A percentile compares a stretch with the other conserved stretches of the same genome.
Evolutionary conservation across 495 filamentous ascomycete species (phyloP).

Genomic region (Penicillium parvum): DNA sequence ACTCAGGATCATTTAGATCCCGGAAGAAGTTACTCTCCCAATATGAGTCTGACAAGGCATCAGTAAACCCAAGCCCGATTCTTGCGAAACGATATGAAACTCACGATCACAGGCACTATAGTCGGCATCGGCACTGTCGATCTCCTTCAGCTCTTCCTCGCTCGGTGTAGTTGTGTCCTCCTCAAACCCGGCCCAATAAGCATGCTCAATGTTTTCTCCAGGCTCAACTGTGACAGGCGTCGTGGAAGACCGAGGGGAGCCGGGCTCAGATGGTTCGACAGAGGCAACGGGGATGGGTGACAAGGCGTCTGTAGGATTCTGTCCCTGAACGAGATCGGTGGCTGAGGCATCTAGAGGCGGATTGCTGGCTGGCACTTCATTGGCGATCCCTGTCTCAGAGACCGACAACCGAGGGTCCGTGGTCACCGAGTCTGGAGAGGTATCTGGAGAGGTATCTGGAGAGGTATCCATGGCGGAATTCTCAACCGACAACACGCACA

Average conservation of each 20-base stretch:
- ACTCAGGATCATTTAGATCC: constrained; percentile 57
- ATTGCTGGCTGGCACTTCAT: neutral
- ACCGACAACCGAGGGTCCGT: neutral
- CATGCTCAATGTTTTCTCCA: constrained; percentile 35
- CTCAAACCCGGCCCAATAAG: constrained; percentile 45
- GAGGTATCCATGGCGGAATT: constrained; percentile 24
- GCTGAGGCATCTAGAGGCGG: neutral
- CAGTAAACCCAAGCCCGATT: constrained; percentile 4
- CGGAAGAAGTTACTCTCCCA: constrained; percentile 58
- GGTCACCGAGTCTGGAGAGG: constrained; percentile 4
- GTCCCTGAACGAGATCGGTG: neutral
- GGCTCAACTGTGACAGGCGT: constrained; percentile 4
- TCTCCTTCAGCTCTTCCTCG: constrained; percentile 57
- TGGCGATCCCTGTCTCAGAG: constrained; percentile 1
- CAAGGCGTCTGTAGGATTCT: neutral
- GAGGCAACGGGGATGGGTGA: no score
- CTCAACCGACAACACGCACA: no score
- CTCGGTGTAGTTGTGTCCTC: constrained; percentile 57
- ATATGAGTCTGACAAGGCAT: constrained; percentile 41
- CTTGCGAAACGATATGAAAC: constrained; percentile 10
- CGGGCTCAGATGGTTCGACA: neutral
- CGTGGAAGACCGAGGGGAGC: constrained; percentile 6
- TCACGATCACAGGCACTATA: constrained; percentile 52
- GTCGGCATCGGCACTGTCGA: constrained; percentile 45
- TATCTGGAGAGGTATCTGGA: constrained; percentile 19